These are phyloP conservation scores for Poronia punctata DNA, from an alignment of 495 filamentous ascomycete species.

Conservation along the genomic window DNA sequence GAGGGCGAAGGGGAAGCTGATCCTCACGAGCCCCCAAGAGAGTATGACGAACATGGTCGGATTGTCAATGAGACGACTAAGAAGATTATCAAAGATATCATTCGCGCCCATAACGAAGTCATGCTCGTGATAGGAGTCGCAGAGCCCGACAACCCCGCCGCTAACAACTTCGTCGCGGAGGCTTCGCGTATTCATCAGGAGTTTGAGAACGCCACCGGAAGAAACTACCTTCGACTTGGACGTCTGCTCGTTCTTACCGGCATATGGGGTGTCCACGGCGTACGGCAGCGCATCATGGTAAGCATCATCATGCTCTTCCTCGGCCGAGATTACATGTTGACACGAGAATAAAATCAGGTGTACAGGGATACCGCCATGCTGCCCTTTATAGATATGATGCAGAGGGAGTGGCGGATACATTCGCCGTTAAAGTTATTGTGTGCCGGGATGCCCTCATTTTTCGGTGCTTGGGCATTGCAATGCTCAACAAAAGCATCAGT, in stretches of 20 bases:
- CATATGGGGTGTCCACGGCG: conserved; percentile 47
- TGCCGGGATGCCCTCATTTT: conserved; percentile 26
- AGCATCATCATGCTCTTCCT: conserved; percentile 9
- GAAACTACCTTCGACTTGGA: conserved; percentile 29
- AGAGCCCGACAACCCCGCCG: conserved; percentile 33
- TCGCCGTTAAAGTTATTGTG: conserved; percentile 14
- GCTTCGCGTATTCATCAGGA: conserved; percentile 21
- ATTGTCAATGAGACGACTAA: conserved; percentile 55
- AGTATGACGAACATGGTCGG: conserved; percentile 65
- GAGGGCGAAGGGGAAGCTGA: conserved; percentile 37
- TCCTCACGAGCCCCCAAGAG: conserved; percentile 44
- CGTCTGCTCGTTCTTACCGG: conserved; percentile 32
- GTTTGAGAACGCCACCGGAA: conserved; percentile 35
- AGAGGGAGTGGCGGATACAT: conserved; percentile 2
- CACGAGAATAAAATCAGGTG: conserved; percentile 6
- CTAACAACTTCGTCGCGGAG: conserved; percentile 22
- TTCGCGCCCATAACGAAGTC: conserved; percentile 51
- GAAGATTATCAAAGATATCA: conserved; percentile 41
- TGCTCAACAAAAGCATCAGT: conserved; percentile 4
- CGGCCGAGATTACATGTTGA: background rate
- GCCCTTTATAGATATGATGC: conserved; percentile 8
- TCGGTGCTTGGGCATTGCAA: conserved; percentile 17
- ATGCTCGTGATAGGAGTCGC: conserved; percentile 50
- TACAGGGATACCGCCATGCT: conserved; percentile 7
- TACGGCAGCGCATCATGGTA: conserved; percentile 45